Conservation (phyloP, 208 protist species). For the Leishmania amazonensis region DNA sequence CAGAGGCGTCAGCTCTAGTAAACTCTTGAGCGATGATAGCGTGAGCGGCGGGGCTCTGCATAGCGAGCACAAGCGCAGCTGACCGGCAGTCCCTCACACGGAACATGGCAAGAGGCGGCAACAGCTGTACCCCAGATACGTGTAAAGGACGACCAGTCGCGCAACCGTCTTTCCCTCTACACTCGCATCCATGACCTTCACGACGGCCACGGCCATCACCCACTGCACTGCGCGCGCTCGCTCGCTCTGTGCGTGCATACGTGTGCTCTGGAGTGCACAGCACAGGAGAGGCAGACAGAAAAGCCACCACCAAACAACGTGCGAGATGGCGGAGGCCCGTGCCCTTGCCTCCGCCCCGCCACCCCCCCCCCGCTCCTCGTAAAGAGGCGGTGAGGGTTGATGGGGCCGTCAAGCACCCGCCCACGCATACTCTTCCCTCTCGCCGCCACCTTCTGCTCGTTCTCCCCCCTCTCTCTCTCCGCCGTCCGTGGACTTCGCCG, state of each 20-base stretch:
- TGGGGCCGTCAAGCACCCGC: neutral
- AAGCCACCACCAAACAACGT: neutral
- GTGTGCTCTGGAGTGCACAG: neutral
- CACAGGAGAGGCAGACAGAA: neutral
- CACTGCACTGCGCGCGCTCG: neutral
- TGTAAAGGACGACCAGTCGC: neutral
- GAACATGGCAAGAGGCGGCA: neutral
- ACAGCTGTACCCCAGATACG: neutral
- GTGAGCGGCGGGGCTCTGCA: constrained; percentile 29
- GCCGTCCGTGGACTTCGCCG: neutral
- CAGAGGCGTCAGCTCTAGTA: constrained; percentile 63
- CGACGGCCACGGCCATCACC: neutral
- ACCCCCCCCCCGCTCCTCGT: neutral
- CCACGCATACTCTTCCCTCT: neutral
- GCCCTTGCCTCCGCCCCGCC: neutral
- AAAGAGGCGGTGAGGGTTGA: neutral
- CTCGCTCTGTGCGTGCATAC: neutral
- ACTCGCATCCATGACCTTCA: neutral
- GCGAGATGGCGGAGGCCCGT: neutral
- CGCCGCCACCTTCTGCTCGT: neutral
- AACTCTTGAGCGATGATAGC: constrained; percentile 58
- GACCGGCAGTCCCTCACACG: neutral
- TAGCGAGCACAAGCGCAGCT: constrained; percentile 20
- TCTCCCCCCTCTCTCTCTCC: neutral
- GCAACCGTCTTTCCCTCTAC: neutral